phyloP scores from a whole-genome alignment of 148 eudicot genomes.

The Arbutus unedo region DNA sequence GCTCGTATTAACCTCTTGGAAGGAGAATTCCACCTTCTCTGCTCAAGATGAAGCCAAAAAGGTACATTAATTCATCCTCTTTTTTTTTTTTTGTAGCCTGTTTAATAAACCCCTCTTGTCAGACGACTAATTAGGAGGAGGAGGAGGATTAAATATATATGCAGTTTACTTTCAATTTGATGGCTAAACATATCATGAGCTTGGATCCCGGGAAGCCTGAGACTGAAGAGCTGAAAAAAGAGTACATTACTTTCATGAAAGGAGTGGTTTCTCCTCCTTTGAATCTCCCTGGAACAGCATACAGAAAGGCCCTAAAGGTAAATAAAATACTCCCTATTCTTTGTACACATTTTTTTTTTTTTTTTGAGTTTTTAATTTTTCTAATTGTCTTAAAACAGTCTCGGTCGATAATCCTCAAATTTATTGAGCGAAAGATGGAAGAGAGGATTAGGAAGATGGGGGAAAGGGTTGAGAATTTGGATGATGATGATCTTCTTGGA shows the following conservation, averaged over 20 bases:
- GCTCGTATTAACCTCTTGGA: conserved; percentile 71
- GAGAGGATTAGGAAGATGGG: conserved; percentile 42
- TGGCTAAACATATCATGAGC: conserved; percentile 95
- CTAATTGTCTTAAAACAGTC: conserved; percentile 44
- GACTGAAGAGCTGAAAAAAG: conserved; percentile 84
- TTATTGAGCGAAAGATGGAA: conserved; percentile 79
- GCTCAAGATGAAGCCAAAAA: conserved; percentile 97
- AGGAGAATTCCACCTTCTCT: conserved; percentile 56
- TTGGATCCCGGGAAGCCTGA: conserved; percentile 82
- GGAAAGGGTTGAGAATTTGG: conserved; percentile 28
- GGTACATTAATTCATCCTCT: conserved; percentile 34
- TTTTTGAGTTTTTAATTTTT: background rate
- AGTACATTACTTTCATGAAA: conserved; percentile 96
- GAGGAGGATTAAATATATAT: background rate
- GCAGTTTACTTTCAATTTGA: conserved; percentile 93
- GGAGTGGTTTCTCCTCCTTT: conserved; percentile 92
- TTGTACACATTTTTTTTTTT: background rate
- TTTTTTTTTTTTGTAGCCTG: background rate
- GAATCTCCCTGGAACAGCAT: conserved; percentile 93
- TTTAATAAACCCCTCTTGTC: background rate
- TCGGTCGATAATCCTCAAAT: conserved; percentile 64
- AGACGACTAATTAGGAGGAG: background rate
- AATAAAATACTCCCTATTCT: background rate
- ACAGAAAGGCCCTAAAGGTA: conserved; percentile 85
- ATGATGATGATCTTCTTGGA: conserved; percentile 86